Base-by-base conservation (phyloP, 2,329 filamentous ascomycete species). In the Cryphonectria parasitica region DNA sequence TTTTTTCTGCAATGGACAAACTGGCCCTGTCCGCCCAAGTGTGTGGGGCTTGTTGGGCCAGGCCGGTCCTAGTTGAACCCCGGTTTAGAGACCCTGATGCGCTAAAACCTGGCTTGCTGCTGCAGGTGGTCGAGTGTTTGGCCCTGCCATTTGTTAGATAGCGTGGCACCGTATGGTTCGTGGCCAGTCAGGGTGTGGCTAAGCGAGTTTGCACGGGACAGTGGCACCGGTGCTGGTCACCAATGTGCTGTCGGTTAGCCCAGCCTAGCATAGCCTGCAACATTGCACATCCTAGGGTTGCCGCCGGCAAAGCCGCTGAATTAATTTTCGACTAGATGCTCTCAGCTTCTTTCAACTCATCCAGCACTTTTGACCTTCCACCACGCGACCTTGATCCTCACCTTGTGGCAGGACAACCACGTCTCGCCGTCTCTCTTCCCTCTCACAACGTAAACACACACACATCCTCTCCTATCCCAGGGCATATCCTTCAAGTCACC, bases 1-100 rank as follows among this genome's bases (percentile, higher is more conserved):
- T 77, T 77, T 77, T 73, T 72, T 71, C 41, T 60, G 62, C 63
- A 73, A 67, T 64, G 70, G 74, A 75, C 77, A 76, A 76, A 45
- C 61, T 64, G 41, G 45, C 63, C 43, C 45, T 49, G 45, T 39
- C 34, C 39, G 1, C n/a, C 61, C 39, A 54, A 36, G 52, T 34
- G 17, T 65, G 63, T 65, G 63, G 63, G 63, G 41, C 31, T 36
- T 19, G 25, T 5, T 49, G n/a, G 43, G 13, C 43, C 39, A n/a
- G 61, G 41, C 61, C 61, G 36, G 36, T 45, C n/a, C 36, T n/a
- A 31, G 43, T 13, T 45, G 36, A 41, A 64, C 61, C 61, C 61
- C 39, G n/a, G 39, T n/a, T 6, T 4, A 41, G 36, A 25, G n/a
- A 39, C 17, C 17, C 19, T n/a, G 36, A 15, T 19, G 7, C 45